Conservation (phyloP, 345 rosid genomes). For the Eucalyptus fibrosa region DNA sequence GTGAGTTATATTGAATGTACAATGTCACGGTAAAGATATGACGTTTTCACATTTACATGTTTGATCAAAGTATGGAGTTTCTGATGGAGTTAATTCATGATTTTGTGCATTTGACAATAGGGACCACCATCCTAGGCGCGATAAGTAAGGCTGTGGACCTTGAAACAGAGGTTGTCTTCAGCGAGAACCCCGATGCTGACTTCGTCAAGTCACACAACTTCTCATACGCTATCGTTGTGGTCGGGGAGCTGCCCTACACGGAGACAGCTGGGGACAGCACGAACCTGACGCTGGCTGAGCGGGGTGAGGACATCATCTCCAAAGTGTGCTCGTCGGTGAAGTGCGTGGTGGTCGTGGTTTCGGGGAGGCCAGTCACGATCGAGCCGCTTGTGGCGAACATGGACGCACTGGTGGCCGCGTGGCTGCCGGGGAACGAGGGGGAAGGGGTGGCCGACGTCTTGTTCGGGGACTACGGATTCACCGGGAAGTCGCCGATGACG, state of each 20-base stretch:
- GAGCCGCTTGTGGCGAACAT: conserved; percentile 33
- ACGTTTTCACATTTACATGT: neutral
- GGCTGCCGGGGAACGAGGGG: conserved; percentile 84
- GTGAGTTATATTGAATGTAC: neutral
- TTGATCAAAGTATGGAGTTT: neutral
- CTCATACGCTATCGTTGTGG: conserved; percentile 47
- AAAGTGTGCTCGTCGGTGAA: conserved; percentile 49
- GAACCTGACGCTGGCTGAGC: conserved; percentile 49
- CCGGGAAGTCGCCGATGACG: conserved; percentile 36
- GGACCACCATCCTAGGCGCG: conserved; percentile 62
- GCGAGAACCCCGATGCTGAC: conserved; percentile 24
- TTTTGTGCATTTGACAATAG: conserved; percentile 1
- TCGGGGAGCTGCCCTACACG: conserved; percentile 74
- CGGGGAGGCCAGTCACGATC: conserved; percentile 59
- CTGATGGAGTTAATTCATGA: neutral
- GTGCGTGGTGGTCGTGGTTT: conserved; percentile 49
- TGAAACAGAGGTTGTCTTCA: conserved; percentile 19
- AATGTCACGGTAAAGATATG: neutral
- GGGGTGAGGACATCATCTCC: conserved; percentile 23
- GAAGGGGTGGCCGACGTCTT: conserved; percentile 66
- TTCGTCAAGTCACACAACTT: conserved; percentile 27
- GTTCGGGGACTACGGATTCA: conserved; percentile 68
- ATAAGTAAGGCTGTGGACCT: conserved; percentile 42
- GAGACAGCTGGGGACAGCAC: conserved; percentile 52
- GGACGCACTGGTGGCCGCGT: conserved; percentile 67